Conservation (phyloP, 331 rosid species). For the Spiraea crenata region DNA sequence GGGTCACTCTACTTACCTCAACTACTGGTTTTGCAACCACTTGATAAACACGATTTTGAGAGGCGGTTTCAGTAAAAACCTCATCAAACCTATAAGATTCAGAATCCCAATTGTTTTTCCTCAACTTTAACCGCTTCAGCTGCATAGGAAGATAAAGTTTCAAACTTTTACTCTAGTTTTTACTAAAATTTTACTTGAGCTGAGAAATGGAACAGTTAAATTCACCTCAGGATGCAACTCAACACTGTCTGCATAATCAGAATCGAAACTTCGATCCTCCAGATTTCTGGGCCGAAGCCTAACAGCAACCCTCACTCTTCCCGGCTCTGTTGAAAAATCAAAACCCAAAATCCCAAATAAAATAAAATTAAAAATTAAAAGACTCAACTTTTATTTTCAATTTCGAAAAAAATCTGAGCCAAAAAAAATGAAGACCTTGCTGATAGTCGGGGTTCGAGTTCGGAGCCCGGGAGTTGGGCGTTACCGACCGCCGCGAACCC, state of each 20-base stretch:
- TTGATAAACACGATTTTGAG: slow-evolving; percentile 66
- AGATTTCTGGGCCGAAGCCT: slow-evolving; percentile 57
- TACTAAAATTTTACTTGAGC: neutral
- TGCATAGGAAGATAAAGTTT: neutral
- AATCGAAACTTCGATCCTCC: slow-evolving; percentile 49
- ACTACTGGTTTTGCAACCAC: slow-evolving; percentile 73
- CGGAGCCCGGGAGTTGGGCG: slow-evolving; percentile 37
- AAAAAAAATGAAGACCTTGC: slow-evolving; percentile 29
- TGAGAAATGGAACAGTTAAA: neutral
- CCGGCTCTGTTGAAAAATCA: slow-evolving; percentile 34
- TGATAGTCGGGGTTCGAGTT: slow-evolving; percentile 34
- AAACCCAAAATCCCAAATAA: neutral
- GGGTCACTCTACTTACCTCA: slow-evolving; percentile 43
- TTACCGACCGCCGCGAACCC: slow-evolving; percentile 50
- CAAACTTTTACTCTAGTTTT: neutral
- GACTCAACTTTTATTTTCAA: too few relatives aligned
- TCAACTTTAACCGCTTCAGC: slow-evolving; percentile 66
- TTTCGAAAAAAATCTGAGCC: too few relatives aligned
- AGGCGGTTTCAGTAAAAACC: slow-evolving; percentile 57
- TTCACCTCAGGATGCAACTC: slow-evolving; percentile 70
- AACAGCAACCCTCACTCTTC: slow-evolving; percentile 65
- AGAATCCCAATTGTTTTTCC: slow-evolving; percentile 66
- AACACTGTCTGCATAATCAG: slow-evolving; percentile 52
- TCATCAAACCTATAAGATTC: slow-evolving; percentile 69
- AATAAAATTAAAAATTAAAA: neutral